Evolutionary conservation across 2,329 filamentous ascomycete species (phyloP), one percentile per base, ranked within the genome.

Genomic region (Colletotrichum kahawae): DNA sequence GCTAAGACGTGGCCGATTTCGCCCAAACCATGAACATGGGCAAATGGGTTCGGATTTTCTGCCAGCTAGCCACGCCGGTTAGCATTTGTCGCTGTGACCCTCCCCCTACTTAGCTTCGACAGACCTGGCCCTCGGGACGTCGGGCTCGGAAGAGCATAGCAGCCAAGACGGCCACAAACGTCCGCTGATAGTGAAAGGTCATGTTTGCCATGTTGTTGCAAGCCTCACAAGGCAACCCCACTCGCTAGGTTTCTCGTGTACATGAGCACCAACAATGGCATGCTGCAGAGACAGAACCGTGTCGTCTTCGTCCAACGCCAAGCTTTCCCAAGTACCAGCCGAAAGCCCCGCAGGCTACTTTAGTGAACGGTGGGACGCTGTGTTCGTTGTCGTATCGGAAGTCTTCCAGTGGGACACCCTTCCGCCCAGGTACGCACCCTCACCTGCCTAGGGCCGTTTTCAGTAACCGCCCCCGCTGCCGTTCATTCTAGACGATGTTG

Each of bases 371-470:
- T 64, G 63, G 72, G 72, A 72, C 43, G 57, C 29, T 43, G 33
- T 43, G 33, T 34, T 48, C 48, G 57, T 31, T 24, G 64, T 51
- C 72, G 72, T 75, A 75, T 72, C 72, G 72, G 72, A 75, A 72
- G 72, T 64, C 72, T 75, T 75, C 68, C 72, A 66, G 63, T 27
- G 14, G 59, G 69, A 71, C 63, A 72, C 27, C 48, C 72, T 68
- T 57, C 24, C n/a, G 51, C 16, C 16, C 60, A 56, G 29, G 62
- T 21, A 38, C 62, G 24, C 36, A 54, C 62, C 34, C 31, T 62
- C 38, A 21, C 43, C 48, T 56, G 48, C 31, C 27, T 38, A 63
- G 33, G 69, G 56, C 72, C 43, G 63, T 43, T 67, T 71, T 67
- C 72, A 43, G 56, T 71, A 67, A 43, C 13, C 31, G 27, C 51